A percentile compares a stretch with the other conserved stretches of the same genome.
phyloP scores from a whole-genome alignment of 129 eudicot genomes.

The Tagetes erecta region DNA sequence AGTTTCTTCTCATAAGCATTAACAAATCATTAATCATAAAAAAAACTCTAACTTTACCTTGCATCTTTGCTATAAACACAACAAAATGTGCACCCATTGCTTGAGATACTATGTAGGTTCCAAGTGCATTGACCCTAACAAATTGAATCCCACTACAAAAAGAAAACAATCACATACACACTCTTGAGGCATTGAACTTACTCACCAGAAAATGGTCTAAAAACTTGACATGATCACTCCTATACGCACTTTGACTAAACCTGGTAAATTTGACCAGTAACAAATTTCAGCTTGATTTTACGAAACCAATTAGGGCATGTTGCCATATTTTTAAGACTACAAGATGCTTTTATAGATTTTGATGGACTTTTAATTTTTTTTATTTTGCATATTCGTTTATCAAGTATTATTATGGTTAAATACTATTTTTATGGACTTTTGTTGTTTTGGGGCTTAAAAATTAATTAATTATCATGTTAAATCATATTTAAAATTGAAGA shows the following conservation, averaged over 20 bases:
- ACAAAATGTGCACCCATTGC: constrained; percentile 77
- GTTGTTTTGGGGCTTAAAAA: too few relatives aligned
- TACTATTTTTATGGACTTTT: too few relatives aligned
- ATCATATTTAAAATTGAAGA: too few relatives aligned
- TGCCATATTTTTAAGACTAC: too few relatives aligned
- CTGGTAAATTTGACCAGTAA: constrained; percentile 81
- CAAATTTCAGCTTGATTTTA: background rate
- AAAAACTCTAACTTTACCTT: constrained; percentile 44
- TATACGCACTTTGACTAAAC: constrained; percentile 84
- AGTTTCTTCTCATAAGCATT: background rate
- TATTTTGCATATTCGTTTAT: too few relatives aligned
- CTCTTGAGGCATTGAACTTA: constrained; percentile 55
- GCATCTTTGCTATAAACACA: constrained; percentile 94
- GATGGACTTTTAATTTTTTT: too few relatives aligned
- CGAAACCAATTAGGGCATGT: too few relatives aligned
- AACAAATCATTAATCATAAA: background rate
- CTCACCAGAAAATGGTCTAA: too few relatives aligned
- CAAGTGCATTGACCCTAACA: constrained; percentile 74
- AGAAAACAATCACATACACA: background rate
- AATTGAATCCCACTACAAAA: constrained; percentile 5
- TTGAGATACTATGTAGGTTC: constrained; percentile 85
- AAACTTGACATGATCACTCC: constrained; percentile 77
- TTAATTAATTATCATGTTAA: too few relatives aligned
- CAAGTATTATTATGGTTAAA: too few relatives aligned
- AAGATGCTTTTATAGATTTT: too few relatives aligned